Conservation (phyloP, 73 alveolate genomes). For the Halteria grandinella region DNA sequence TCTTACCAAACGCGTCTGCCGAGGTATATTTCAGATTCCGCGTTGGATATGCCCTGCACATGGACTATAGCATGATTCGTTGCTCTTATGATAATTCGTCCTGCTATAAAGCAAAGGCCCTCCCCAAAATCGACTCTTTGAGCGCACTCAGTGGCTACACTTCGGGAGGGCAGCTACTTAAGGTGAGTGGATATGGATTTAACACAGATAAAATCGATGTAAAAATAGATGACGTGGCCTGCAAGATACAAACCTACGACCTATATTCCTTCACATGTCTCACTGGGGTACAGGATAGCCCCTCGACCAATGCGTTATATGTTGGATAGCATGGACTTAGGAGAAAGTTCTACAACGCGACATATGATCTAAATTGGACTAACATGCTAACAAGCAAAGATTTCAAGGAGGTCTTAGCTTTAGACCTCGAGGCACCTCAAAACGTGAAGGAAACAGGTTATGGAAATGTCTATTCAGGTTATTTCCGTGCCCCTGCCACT, state of each 20-base stretch:
- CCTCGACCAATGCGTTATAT: constrained; percentile 4
- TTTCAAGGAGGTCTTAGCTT: background rate
- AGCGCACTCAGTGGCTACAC: constrained; percentile 12
- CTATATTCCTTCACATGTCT: background rate
- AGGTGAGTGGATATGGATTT: constrained; percentile 24
- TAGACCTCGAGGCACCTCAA: constrained; percentile 5
- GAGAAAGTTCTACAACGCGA: background rate
- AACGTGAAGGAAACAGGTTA: background rate
- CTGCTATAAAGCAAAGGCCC: constrained; percentile 27
- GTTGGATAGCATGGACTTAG: constrained; percentile 24
- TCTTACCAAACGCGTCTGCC: constrained; percentile 1
- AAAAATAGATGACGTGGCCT: constrained; percentile 25
- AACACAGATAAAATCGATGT: background rate
- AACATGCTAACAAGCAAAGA: background rate
- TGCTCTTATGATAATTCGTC: background rate
- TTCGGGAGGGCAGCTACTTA: constrained; percentile 11
- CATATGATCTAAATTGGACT: background rate
- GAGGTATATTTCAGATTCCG: background rate
- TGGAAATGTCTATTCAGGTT: constrained; percentile 17
- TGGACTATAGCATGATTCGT: background rate
- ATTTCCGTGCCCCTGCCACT: constrained; percentile 30
- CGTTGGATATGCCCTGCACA: constrained; percentile 2
- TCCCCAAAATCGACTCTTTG: constrained; percentile 8
- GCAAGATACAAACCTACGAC: constrained; percentile 4
- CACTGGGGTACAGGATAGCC: constrained; percentile 2